Evolutionary conservation across 495 filamentous ascomycete species (phyloP).

Genomic region (Monascus purpureus): DNA sequence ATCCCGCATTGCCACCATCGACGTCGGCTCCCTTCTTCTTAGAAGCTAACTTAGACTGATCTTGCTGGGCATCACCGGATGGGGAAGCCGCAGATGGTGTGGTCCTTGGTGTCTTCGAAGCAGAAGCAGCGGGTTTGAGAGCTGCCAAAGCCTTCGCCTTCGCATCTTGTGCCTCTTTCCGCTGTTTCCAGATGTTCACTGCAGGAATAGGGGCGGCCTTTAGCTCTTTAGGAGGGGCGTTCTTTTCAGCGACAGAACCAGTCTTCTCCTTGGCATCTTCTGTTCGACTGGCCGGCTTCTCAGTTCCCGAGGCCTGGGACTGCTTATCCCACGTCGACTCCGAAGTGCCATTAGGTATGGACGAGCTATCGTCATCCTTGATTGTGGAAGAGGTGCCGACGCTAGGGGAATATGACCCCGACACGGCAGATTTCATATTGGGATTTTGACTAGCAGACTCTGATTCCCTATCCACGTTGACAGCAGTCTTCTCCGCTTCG

Average conservation of each 20-base stretch:
- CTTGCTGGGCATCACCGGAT: constrained; percentile 21
- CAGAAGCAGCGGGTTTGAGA: constrained; percentile 9
- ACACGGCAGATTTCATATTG: constrained; percentile 24
- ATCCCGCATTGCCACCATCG: constrained; percentile 7
- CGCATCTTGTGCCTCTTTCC: constrained; percentile 53
- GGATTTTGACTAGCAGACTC: constrained; percentile 21
- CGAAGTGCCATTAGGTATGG: constrained; percentile 47
- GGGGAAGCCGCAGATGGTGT: constrained; percentile 16
- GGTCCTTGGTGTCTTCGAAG: constrained; percentile 14
- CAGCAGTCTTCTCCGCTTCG: constrained; percentile 15
- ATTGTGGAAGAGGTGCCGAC: constrained; percentile 48
- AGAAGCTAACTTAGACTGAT: constrained; percentile 29
- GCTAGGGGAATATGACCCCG: constrained; percentile 54
- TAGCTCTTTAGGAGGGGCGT: constrained; percentile 46
- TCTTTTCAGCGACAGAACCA: constrained; percentile 32
- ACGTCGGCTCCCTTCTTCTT: constrained; percentile 32
- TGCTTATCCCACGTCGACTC: constrained; percentile 55
- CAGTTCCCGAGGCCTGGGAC: constrained; percentile 38
- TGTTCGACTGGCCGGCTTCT: constrained; percentile 17
- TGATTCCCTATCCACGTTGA: constrained; percentile 16
- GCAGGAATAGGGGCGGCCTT: constrained; percentile 68
- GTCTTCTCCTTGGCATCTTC: constrained; percentile 26
- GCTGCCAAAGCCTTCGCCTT: constrained; percentile 42
- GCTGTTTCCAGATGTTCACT: constrained; percentile 76
- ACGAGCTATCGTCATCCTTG: constrained; percentile 60